Conservation (phyloP, 164 flowering plant species). For the Annona cherimola region DNA sequence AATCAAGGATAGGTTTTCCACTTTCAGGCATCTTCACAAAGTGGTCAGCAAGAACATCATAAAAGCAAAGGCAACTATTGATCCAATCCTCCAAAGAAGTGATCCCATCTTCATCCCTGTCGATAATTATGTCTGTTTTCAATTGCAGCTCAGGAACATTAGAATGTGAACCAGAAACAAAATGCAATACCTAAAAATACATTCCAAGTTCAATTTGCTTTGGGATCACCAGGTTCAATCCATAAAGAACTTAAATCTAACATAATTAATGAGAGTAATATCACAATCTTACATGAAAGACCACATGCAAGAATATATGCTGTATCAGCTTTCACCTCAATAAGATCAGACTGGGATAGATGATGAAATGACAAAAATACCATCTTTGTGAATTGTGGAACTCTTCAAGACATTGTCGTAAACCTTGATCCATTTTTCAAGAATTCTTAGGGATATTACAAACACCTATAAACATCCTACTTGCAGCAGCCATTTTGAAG, state of each 20-base stretch:
- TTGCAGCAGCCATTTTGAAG: too few relatives aligned
- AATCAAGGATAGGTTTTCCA: conserved; percentile 71
- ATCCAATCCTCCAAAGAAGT: conserved; percentile 35
- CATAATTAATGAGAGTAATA: background rate
- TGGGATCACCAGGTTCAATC: background rate
- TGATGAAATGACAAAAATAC: too few relatives aligned
- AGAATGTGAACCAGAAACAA: background rate
- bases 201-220: background rate
- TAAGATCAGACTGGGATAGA: too few relatives aligned
- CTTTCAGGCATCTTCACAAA: conserved; percentile 59
- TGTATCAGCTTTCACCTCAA: too few relatives aligned
- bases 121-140: conserved; percentile 65
- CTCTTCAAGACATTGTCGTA: too few relatives aligned
- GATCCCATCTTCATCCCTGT: conserved; percentile 43
- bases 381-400: too few relatives aligned
- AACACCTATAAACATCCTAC: too few relatives aligned
- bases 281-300: too few relatives aligned
- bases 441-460: too few relatives aligned
- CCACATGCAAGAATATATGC: too few relatives aligned
- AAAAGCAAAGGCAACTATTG: conserved; percentile 57
- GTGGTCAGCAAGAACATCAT: conserved; percentile 85
- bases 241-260: background rate
- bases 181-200: background rate
- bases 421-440: too few relatives aligned
- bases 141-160: conserved; percentile 16